A percentile compares a stretch with the other conserved stretches of the same genome.
Conservation (phyloP, 768 basidiomycete species). For the Leucosporidium scottii region DNA sequence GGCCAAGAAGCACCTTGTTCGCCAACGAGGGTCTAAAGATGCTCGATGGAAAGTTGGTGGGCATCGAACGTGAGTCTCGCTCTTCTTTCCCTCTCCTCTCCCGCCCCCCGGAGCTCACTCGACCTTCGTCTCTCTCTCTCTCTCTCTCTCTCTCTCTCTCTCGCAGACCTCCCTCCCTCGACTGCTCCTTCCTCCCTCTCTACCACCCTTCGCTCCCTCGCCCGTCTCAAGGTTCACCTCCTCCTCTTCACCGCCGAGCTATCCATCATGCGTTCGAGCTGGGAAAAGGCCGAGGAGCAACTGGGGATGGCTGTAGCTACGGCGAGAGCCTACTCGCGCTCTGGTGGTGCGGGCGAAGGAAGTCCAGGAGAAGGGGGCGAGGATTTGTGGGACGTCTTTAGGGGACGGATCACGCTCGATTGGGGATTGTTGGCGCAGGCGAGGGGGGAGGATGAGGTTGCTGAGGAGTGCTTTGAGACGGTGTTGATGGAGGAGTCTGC, state of each 20-base stretch:
- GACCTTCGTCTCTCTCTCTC: not conserved
- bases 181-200: not conserved
- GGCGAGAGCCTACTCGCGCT: not conserved
- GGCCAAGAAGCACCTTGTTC: not conserved
- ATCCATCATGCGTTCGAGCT: not conserved
- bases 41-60: not conserved
- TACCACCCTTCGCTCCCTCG: not conserved
- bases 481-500: not conserved
- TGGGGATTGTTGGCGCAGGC: not conserved
- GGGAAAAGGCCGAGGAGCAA: not conserved
- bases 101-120: no score
- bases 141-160: not conserved
- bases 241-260: slow-evolving; percentile 7
- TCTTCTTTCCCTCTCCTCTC: not conserved
- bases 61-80: not conserved
- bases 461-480: not conserved
- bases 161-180: not conserved
- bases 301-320: not conserved
- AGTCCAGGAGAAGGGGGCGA: not conserved
- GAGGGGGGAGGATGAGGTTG: not conserved
- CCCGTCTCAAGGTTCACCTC: not conserved
- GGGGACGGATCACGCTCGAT: not conserved
- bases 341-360: no score
- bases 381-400: not conserved
- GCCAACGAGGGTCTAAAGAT: slow-evolving; percentile 1